Evolutionary conservation across 331 rosid genomes (phyloP).

Genomic region (Rhamnella rubrinervis): DNA sequence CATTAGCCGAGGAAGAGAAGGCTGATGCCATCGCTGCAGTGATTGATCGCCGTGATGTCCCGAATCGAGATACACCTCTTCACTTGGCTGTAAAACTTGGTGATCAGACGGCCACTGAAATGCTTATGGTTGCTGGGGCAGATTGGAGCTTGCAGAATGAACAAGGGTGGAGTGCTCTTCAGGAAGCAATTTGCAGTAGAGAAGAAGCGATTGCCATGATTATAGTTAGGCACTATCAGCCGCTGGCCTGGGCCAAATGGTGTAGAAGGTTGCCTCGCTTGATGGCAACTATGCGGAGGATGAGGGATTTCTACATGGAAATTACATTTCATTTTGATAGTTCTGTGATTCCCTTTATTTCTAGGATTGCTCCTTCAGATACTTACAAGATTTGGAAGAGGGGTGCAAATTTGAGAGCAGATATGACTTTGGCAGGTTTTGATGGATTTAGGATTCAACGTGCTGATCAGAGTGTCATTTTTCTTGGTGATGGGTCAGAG

Average conservation of each 20-base stretch:
- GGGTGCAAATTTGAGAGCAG: constrained; percentile 97
- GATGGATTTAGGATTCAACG: constrained; percentile 97
- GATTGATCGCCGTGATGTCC: constrained; percentile 89
- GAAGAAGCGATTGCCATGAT: constrained; percentile 77
- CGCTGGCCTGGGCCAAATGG: constrained; percentile 98
- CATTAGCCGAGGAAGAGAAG: constrained; percentile 85
- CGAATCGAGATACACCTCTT: constrained; percentile 85
- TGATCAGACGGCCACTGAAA: constrained; percentile 72
- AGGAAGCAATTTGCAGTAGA: constrained; percentile 90
- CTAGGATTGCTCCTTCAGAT: constrained; percentile 96
- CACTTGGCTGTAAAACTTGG: constrained; percentile 91
- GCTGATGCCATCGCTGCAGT: constrained; percentile 74
- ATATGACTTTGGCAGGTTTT: constrained; percentile 97
- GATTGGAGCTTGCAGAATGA: constrained; percentile 99
- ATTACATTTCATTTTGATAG: constrained; percentile 96
- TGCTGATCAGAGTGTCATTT: constrained; percentile 87
- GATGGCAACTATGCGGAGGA: constrained; percentile 80
- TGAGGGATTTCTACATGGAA: constrained; percentile 98
- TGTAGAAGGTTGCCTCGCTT: constrained; percentile 95
- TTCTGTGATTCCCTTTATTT: constrained; percentile 96
- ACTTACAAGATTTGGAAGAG: constrained; percentile 96
- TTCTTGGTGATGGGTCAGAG: constrained; percentile 90
- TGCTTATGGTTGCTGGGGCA: constrained; percentile 93
- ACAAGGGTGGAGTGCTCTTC: constrained; percentile 98
- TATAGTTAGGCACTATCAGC: constrained; percentile 87